These are phyloP conservation scores for Pinus tabuliformis DNA, from an alignment of 75 land plant genomes.

Conservation along the genomic window DNA sequence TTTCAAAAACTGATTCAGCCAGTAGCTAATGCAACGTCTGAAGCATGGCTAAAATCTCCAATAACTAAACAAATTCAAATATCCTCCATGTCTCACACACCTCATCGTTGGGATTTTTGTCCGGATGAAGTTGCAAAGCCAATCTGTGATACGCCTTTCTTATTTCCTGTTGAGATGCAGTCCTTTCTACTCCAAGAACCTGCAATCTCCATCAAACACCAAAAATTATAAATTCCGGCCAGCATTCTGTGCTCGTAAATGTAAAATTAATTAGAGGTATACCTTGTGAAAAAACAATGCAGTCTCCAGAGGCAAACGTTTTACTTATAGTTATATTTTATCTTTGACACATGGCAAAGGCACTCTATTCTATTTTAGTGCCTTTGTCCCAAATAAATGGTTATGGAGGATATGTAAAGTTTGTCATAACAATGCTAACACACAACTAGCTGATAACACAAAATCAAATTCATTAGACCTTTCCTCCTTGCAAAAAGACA, in stretches of 20 bases:
- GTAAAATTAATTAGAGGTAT: not conserved
- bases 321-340: not conserved
- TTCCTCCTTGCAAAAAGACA: too few species aligned
- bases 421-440: not conserved
- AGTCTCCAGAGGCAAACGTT: not conserved
- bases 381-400: not conserved
- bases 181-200: slow-evolving; percentile 79
- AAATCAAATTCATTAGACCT: too few species aligned
- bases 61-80: not conserved
- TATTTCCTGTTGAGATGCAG: slow-evolving; percentile 81
- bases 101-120: slow-evolving; percentile 93
- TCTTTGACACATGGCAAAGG: not conserved
- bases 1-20: not conserved
- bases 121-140: slow-evolving; percentile 88
- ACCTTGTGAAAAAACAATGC: not conserved
- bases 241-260: not conserved
- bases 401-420: not conserved
- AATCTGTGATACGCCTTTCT: slow-evolving; percentile 86
- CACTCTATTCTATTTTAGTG: not conserved
- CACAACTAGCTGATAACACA: not conserved
- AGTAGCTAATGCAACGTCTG: not conserved
- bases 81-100: slow-evolving; percentile 13
- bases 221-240: not conserved
- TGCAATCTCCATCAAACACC: slow-evolving; percentile 13
- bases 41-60: not conserved